phyloP scores from a whole-genome alignment of 106 monocot species.

The Platanthera guangdongensis region DNA sequence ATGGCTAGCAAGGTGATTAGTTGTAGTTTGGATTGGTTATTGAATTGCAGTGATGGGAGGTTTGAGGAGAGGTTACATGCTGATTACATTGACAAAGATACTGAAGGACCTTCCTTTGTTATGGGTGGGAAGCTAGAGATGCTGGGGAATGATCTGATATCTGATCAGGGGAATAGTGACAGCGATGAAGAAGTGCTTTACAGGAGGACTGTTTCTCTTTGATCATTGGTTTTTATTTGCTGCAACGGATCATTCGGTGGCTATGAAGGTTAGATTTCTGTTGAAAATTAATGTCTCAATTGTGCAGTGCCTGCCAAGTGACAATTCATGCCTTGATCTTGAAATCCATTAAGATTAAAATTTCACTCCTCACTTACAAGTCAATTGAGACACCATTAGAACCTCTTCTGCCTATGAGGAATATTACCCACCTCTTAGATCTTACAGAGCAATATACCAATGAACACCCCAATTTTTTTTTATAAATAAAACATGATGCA shows the following conservation, averaged over 20 bases:
- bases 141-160: conserved; percentile 33
- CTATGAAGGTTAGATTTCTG: neutral
- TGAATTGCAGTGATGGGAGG: conserved; percentile 77
- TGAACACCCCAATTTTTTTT: too few relatives aligned
- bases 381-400: too few relatives aligned
- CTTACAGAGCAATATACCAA: too few relatives aligned
- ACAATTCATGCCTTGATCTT: neutral
- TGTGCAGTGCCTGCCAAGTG: neutral
- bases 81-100: conserved; percentile 69
- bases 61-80: conserved; percentile 79
- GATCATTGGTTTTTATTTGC: conserved; percentile 4
- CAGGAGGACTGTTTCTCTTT: conserved; percentile 43
- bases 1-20: conserved; percentile 50
- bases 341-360: neutral
- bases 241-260: neutral
- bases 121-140: conserved; percentile 55
- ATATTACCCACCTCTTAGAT: too few relatives aligned
- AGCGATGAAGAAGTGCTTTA: conserved; percentile 56
- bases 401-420: too few relatives aligned
- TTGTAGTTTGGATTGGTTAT: conserved; percentile 77
- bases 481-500: too few relatives aligned
- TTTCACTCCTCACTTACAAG: too few relatives aligned
- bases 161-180: conserved; percentile 41
- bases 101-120: conserved; percentile 34
- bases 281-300: conserved; percentile 2